Conservation (phyloP, 495 filamentous ascomycete species). For the Friedmanniomyces endolithicus region DNA sequence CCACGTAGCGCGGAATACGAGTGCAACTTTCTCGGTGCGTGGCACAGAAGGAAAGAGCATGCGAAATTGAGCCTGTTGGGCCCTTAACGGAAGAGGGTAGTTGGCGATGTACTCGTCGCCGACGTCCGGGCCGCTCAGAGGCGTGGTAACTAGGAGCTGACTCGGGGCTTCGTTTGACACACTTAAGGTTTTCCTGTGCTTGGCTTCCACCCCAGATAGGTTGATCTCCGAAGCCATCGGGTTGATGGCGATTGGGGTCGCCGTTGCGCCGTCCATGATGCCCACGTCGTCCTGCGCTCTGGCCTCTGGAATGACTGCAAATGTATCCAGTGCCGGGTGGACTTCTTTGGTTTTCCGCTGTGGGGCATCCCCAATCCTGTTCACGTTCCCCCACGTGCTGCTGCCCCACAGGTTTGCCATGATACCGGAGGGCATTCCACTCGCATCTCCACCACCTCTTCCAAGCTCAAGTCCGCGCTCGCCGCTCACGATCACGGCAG, state of each 20-base stretch:
- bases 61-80: constrained; percentile 86
- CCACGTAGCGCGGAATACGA: constrained; percentile 67
- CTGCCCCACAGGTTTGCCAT: constrained; percentile 91
- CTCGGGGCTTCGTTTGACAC: constrained; percentile 43
- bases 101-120: constrained; percentile 57
- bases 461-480: constrained; percentile 55
- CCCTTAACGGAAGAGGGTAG: constrained; percentile 71
- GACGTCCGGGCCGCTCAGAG: neutral
- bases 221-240: constrained; percentile 1
- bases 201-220: neutral
- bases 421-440: constrained; percentile 61
- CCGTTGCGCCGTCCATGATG: constrained; percentile 12
- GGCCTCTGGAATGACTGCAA: neutral
- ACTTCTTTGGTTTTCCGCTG: neutral
- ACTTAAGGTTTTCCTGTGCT: constrained; percentile 71
- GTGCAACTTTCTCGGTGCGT: constrained; percentile 59
- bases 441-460: constrained; percentile 40
- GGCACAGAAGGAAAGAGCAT: constrained; percentile 76
- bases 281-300: constrained; percentile 8
- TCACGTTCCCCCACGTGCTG: constrained; percentile 67
- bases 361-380: constrained; percentile 42
- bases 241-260: neutral
- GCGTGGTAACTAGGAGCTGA: neutral
- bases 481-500: constrained; percentile 67
- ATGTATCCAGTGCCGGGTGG: constrained; percentile 24